Evolutionary conservation across 306 rosid species (phyloP).

Genomic region (Dalbergia cochinchinensis): DNA sequence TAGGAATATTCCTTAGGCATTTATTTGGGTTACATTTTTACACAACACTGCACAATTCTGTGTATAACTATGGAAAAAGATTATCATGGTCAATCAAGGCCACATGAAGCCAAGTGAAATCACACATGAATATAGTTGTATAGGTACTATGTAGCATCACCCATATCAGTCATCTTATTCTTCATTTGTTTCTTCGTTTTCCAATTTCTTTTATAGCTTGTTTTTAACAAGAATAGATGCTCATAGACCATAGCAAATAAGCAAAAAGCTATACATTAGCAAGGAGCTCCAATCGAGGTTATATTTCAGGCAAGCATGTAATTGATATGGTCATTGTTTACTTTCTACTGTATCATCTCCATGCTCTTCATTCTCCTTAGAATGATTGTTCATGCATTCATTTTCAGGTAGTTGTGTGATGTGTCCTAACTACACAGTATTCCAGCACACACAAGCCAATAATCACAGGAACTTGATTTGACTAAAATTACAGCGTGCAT

Average conservation of each 20-base stretch:
- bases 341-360: background rate
- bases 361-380: conserved; percentile 26
- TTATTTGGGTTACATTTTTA: background rate
- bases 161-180: background rate
- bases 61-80: background rate
- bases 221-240: background rate
- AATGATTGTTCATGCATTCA: conserved; percentile 9
- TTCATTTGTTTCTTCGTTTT: background rate
- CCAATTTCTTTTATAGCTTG: background rate
- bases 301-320: conserved; percentile 4
- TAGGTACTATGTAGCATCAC: conserved; percentile 8
- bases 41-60: background rate
- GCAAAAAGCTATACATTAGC: conserved; percentile 2
- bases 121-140: background rate
- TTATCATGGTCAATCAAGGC: background rate
- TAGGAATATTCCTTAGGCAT: background rate
- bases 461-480: background rate
- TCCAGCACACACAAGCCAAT: background rate
- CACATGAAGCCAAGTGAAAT: conserved; percentile 26
- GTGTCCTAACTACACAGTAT: background rate
- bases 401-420: background rate
- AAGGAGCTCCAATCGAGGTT: conserved; percentile 4
- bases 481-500: background rate
- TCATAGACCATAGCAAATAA: background rate
- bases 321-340: conserved; percentile 2